These are phyloP conservation scores for Diaporthe citri DNA, from an alignment of 2,329 filamentous ascomycete species.

Conservation along the genomic window DNA sequence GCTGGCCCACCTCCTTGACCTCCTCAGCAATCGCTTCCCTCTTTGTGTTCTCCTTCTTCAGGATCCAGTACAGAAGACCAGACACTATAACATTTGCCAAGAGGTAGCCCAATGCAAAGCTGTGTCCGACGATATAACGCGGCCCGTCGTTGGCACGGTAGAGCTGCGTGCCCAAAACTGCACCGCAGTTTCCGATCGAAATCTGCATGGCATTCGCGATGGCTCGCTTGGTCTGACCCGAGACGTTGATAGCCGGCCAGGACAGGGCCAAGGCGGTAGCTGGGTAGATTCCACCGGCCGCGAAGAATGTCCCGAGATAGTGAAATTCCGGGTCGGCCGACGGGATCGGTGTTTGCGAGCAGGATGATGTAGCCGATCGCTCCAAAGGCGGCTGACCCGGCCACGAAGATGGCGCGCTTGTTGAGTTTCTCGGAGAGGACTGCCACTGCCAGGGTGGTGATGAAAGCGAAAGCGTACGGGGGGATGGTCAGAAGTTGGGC, in stretches of 20 bases:
- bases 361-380: slow-evolving; percentile 74
- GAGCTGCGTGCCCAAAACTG: slow-evolving; percentile 77
- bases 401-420: slow-evolving; percentile 73
- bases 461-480: slow-evolving; percentile 73
- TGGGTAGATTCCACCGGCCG: slow-evolving; percentile 76
- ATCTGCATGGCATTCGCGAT: slow-evolving; percentile 80
- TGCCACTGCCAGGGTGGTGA: slow-evolving; percentile 70
- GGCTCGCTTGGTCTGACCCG: slow-evolving; percentile 77
- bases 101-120: slow-evolving; percentile 75
- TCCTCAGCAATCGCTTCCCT: slow-evolving; percentile 59
- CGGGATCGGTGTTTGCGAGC: slow-evolving; percentile 62
- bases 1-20: slow-evolving; percentile 62
- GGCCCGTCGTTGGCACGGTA: slow-evolving; percentile 73
- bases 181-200: slow-evolving; percentile 77
- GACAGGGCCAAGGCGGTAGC: slow-evolving; percentile 72
- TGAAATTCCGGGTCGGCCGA: slow-evolving; percentile 64
- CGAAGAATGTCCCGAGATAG: slow-evolving; percentile 73
- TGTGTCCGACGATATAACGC: slow-evolving; percentile 75
- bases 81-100: slow-evolving; percentile 69
- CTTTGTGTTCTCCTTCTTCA: slow-evolving; percentile 69
- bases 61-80: slow-evolving; percentile 61
- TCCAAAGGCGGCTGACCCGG: slow-evolving; percentile 67
- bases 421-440: slow-evolving; percentile 69
- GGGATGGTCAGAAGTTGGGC: slow-evolving; percentile 73
- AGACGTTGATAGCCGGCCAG: slow-evolving; percentile 80